A percentile compares a stretch with the other conserved stretches of the same genome.
These are phyloP conservation scores for Diaporthe sp. DNA, from an alignment of 2,329 filamentous ascomycete genomes.

Conservation along the genomic window DNA sequence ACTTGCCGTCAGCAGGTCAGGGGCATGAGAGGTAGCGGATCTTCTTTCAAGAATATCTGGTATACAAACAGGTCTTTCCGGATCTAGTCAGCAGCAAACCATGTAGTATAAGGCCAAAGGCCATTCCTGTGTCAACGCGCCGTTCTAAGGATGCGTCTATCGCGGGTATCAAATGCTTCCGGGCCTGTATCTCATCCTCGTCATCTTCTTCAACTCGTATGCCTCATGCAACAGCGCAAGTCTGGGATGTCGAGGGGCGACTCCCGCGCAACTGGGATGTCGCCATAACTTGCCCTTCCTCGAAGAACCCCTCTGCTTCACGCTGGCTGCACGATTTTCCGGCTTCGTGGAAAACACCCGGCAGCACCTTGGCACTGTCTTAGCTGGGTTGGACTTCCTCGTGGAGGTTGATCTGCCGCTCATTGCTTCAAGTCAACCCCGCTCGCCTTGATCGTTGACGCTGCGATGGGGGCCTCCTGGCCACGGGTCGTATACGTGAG, in stretches of 20 bases:
- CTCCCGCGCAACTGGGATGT: neutral
- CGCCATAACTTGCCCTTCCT: neutral
- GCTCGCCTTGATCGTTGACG: conserved; percentile 39
- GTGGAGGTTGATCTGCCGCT: neutral
- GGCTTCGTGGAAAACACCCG: neutral
- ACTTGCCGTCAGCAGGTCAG: neutral
- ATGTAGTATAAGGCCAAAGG: conserved; percentile 7
- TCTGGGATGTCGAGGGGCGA: neutral
- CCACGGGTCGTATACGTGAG: conserved; percentile 67
- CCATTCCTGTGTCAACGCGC: conserved; percentile 32
- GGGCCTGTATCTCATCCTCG: conserved; percentile 6
- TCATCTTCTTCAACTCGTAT: conserved; percentile 1
- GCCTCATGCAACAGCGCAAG: conserved; percentile 4
- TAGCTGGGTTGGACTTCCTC: neutral
- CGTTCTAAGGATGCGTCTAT: conserved; percentile 41
- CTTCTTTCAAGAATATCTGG: conserved; percentile 1
- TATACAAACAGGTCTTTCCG: conserved; percentile 27
- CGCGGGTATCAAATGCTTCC: conserved; percentile 39
- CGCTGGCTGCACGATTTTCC: neutral
- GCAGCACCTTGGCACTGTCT: neutral
- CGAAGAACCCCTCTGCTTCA: neutral
- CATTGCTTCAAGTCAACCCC: conserved; percentile 41
- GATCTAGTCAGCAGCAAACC: conserved; percentile 33
- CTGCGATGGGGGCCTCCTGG: conserved; percentile 38
- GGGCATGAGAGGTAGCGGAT: neutral